Percentiles rank a stretch among this genome's conserved stretches.
Conservation (phyloP, 2,329 filamentous ascomycete species). For the Waltergamsia citrina region DNA sequence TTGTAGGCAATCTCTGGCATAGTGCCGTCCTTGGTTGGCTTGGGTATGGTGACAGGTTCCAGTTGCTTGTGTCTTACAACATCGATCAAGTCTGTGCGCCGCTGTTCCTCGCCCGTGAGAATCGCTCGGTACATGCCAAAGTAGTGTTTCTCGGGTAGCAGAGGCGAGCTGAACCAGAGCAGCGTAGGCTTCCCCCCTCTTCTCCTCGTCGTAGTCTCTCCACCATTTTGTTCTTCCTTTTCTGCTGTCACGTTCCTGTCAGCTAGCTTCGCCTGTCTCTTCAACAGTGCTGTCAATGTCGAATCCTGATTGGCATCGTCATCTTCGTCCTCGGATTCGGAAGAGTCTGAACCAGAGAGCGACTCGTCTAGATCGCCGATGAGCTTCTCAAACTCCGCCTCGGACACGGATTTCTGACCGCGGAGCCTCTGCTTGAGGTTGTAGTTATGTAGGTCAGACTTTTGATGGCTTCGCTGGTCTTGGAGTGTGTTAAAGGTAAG, state of each 20-base stretch:
- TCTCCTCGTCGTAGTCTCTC: slow-evolving; percentile 36
- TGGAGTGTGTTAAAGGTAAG: slow-evolving; percentile 61
- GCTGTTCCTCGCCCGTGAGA: slow-evolving; percentile 62
- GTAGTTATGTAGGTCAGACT: slow-evolving; percentile 87
- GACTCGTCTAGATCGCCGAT: slow-evolving; percentile 84
- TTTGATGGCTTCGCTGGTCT: slow-evolving; percentile 78
- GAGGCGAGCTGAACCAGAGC: slow-evolving; percentile 74
- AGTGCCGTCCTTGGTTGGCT: slow-evolving; percentile 47
- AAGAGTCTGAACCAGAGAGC: slow-evolving; percentile 76
- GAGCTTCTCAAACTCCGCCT: slow-evolving; percentile 78
- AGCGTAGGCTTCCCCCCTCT: slow-evolving; percentile 62
- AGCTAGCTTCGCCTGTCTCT: slow-evolving; percentile 70
- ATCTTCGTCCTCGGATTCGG: slow-evolving; percentile 59
- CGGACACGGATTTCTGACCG: slow-evolving; percentile 60
- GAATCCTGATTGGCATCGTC: slow-evolving; percentile 64
- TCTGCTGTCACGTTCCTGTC: slow-evolving; percentile 38
- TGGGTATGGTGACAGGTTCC: slow-evolving; percentile 44
- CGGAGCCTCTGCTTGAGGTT: slow-evolving; percentile 89
- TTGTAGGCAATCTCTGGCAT: slow-evolving; percentile 47
- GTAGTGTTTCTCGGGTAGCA: slow-evolving; percentile 67
- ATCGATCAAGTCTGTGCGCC: slow-evolving; percentile 42
- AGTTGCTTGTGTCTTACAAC: too few species aligned
- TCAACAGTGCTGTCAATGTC: slow-evolving; percentile 67
- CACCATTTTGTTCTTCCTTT: slow-evolving; percentile 16
- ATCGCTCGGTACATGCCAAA: slow-evolving; percentile 81